Evolutionary conservation across 2,329 filamentous ascomycete species (phyloP).

Genomic region (Cladophialophora exuberans): DNA sequence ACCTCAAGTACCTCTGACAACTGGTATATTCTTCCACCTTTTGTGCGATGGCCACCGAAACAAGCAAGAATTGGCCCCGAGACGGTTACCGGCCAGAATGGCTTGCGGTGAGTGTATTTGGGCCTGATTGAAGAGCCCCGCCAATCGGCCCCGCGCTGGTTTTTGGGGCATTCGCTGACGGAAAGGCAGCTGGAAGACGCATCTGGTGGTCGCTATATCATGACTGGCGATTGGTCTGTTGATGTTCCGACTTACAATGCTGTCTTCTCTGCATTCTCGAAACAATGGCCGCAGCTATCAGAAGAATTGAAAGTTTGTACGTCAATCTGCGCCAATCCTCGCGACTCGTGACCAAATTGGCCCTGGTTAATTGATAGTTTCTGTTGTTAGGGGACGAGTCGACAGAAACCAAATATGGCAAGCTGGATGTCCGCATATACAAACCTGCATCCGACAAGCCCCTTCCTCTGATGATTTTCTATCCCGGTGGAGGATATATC

Average conservation of each 20-base stretch:
- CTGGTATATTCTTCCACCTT: not conserved
- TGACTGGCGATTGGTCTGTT: slow-evolving; percentile 25
- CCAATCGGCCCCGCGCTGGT: not conserved
- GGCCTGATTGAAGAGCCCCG: not conserved
- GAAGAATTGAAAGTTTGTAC: slow-evolving; percentile 28
- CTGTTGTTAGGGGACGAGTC: slow-evolving; percentile 23
- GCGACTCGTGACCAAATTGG: not conserved
- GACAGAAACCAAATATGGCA: slow-evolving; percentile 19
- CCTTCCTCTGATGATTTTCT: slow-evolving; percentile 41
- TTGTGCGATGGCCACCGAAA: slow-evolving; percentile 6
- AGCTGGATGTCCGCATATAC: slow-evolving; percentile 29
- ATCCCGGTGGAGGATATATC: slow-evolving; percentile 42
- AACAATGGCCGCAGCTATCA: slow-evolving; percentile 25
- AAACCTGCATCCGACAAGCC: slow-evolving; percentile 21
- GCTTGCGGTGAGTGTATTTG: slow-evolving; percentile 26
- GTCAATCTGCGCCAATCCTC: not conserved
- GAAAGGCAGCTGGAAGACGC: slow-evolving; percentile 27
- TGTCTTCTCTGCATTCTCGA: slow-evolving; percentile 22
- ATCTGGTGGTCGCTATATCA: slow-evolving; percentile 25
- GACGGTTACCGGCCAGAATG: slow-evolving; percentile 29
- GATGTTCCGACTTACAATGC: slow-evolving; percentile 28
- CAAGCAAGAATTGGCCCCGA: slow-evolving; percentile 17
- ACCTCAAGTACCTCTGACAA: not conserved
- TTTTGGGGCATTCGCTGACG: not conserved
- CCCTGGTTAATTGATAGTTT: not conserved